phyloP scores from a whole-genome alignment of 345 rosid species.

The Isatis tinctoria region DNA sequence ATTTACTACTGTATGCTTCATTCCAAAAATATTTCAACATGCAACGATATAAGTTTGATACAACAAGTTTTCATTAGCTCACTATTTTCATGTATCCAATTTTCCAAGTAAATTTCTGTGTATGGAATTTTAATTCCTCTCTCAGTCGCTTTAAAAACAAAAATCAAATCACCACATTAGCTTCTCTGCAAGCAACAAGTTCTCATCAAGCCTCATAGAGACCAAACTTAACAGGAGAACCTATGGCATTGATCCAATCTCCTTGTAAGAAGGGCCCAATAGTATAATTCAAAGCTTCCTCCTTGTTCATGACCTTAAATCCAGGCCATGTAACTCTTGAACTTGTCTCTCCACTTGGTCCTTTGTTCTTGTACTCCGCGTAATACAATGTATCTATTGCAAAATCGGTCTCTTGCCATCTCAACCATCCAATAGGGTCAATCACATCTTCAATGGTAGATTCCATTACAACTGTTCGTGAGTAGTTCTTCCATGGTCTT shows the following conservation, averaged over 20 bases:
- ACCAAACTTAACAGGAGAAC: conserved; percentile 41
- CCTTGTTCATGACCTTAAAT: conserved; percentile 41
- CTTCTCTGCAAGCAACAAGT: background rate
- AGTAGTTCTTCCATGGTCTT: conserved; percentile 69
- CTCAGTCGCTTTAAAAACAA: background rate
- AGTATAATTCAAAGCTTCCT: conserved; percentile 53
- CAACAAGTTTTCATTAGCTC: background rate
- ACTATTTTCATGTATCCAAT: background rate
- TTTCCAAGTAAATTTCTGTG: background rate
- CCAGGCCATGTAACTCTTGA: conserved; percentile 73
- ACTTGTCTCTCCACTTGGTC: conserved; percentile 44
- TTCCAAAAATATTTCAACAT: too few species aligned
- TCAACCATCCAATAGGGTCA: conserved; percentile 64
- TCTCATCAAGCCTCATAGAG: conserved; percentile 19
- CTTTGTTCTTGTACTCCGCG: conserved; percentile 65
- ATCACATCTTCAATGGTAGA: conserved; percentile 57
- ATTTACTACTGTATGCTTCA: too few species aligned
- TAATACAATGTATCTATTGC: conserved; percentile 53
- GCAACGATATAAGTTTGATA: background rate
- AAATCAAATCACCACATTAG: background rate
- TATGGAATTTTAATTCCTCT: background rate
- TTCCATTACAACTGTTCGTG: conserved; percentile 75
- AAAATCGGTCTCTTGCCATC: conserved; percentile 46
- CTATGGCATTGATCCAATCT: conserved; percentile 44
- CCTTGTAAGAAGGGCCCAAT: conserved; percentile 51